phyloP scores from a whole-genome alignment of 345 rosid species.

The Carallia brachiata region DNA sequence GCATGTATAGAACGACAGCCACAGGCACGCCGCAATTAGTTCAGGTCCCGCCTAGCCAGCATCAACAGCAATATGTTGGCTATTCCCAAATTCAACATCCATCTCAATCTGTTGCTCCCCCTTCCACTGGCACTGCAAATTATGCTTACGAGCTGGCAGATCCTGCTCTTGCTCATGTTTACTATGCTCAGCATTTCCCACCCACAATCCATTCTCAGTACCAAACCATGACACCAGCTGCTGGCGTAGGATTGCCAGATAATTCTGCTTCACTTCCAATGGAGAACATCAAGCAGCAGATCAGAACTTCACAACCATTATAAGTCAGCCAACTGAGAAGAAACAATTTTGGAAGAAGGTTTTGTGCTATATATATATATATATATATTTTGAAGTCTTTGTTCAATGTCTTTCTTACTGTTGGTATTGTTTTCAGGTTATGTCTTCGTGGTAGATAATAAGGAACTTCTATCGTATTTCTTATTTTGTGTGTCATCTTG shows the following conservation, averaged over 20 bases:
- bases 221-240: conserved; percentile 67
- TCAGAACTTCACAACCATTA: conserved; percentile 56
- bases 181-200: conserved; percentile 74
- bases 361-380: conserved; percentile 34
- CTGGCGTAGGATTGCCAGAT: conserved; percentile 51
- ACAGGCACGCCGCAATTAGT: conserved; percentile 55
- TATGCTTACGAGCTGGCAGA: conserved; percentile 64
- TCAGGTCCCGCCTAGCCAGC: conserved; percentile 64
- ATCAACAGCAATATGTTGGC: conserved; percentile 76
- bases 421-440: conserved; percentile 59
- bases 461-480: conserved; percentile 41
- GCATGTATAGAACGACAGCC: conserved; percentile 58
- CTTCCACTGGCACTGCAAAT: conserved; percentile 46
- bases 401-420: conserved; percentile 27
- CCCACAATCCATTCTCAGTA: conserved; percentile 69
- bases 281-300: conserved; percentile 62
- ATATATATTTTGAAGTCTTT: conserved; percentile 24
- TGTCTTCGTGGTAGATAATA: conserved; percentile 64
- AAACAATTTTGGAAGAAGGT: conserved; percentile 74
- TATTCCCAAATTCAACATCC: conserved; percentile 83
- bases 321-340: conserved; percentile 18
- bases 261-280: conserved; percentile 45
- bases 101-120: conserved; percentile 62
- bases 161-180: conserved; percentile 66
- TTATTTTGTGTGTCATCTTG: conserved; percentile 33